phyloP scores from a whole-genome alignment of 768 basidiomycete genomes.

The Rhodotorula toruloides region DNA sequence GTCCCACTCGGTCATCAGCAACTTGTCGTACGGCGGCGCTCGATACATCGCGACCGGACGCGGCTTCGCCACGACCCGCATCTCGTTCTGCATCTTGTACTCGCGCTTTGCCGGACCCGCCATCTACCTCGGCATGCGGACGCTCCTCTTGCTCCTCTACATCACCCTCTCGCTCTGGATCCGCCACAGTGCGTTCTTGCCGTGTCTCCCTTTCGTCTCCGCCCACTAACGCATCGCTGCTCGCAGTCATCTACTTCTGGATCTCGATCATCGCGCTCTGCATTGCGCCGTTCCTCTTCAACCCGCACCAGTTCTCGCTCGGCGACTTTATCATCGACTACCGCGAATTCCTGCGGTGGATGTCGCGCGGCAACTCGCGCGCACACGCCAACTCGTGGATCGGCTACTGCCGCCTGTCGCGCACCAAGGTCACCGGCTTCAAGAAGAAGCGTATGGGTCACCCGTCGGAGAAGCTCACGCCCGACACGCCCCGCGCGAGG shows the following conservation, averaged over 20 bases:
- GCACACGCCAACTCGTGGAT: constrained; percentile 99
- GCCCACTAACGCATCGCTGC: constrained; percentile 49
- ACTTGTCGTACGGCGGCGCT: constrained; percentile 95
- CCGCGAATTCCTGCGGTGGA: constrained; percentile 97
- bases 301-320: constrained; percentile 98
- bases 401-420: constrained; percentile 94
- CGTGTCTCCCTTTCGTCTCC: background rate
- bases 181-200: constrained; percentile 28
- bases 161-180: constrained; percentile 82
- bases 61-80: constrained; percentile 94
- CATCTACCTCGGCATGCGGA: constrained; percentile 94
- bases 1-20: constrained; percentile 93
- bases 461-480: constrained; percentile 93
- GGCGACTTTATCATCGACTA: constrained; percentile 95
- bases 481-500: constrained; percentile 85
- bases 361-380: constrained; percentile 95
- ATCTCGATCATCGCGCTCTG: constrained; percentile 85
- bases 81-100: constrained; percentile 89
- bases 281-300: constrained; percentile 95
- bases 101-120: constrained; percentile 98
- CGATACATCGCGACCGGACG: constrained; percentile 98
- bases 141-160: constrained; percentile 84
- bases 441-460: constrained; percentile 96
- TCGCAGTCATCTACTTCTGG: constrained; percentile 94
- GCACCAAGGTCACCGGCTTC: constrained; percentile 99